These are phyloP conservation scores for Fusarium penzigii DNA, from an alignment of 2,329 filamentous ascomycete genomes.

Conservation along the genomic window DNA sequence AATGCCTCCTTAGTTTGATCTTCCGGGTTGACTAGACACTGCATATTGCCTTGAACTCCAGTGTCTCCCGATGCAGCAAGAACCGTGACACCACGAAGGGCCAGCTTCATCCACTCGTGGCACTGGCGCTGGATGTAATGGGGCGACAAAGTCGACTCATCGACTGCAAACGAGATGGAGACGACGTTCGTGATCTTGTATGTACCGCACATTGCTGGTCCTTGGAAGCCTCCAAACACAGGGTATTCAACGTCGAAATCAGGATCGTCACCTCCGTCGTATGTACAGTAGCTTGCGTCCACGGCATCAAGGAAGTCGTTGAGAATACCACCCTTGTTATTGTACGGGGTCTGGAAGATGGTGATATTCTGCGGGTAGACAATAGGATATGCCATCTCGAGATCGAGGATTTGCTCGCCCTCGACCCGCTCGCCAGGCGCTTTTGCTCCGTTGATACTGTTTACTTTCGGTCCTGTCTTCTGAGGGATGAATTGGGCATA, in stretches of 20 bases:
- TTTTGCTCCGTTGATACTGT: not conserved
- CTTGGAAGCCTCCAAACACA: not conserved
- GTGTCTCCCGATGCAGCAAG: not conserved
- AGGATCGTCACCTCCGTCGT: conserved; percentile 1
- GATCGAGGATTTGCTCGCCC: not conserved
- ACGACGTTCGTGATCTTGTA: not conserved
- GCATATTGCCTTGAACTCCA: not conserved
- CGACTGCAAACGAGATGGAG: not conserved
- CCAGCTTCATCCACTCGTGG: conserved; percentile 3
- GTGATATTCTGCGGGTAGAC: not conserved
- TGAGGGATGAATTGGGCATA: not conserved
- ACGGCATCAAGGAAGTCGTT: conserved; percentile 1
- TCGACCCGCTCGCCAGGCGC: not conserved
- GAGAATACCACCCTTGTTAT: not conserved
- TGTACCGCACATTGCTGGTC: not conserved
- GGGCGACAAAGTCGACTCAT: not conserved
- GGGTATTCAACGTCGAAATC: not conserved
- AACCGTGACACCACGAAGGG: conserved; percentile 1
- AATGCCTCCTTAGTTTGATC: not conserved
- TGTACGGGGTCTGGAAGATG: not conserved
- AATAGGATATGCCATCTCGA: conserved; percentile 2
- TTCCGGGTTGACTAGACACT: not conserved
- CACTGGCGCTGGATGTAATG: conserved; percentile 2
- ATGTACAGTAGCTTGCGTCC: not conserved
- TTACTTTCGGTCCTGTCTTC: not conserved